Conservation (phyloP, 352 stramenopile species). For the Globisporangium camurandrum region DNA sequence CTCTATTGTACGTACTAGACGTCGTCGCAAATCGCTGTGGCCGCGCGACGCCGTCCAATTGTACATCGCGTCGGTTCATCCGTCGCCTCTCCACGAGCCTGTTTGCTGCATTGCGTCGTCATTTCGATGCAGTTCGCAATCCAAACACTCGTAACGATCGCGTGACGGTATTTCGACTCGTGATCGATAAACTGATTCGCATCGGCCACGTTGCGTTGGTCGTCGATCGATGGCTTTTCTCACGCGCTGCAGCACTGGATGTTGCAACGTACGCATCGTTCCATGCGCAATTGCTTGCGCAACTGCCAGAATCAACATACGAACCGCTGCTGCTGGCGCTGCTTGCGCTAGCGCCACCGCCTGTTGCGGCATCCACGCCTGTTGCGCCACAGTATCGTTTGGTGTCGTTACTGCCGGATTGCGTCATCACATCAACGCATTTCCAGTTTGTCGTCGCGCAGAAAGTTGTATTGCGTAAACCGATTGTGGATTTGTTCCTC, state of each 20-base stretch:
- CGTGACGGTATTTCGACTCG: constrained; percentile 39
- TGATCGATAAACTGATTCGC: constrained; percentile 54
- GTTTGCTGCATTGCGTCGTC: constrained; percentile 23
- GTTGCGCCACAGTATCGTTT: constrained; percentile 38
- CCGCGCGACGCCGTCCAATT: constrained; percentile 31
- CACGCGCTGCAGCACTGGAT: too few relatives aligned
- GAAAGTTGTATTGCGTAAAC: constrained; percentile 48
- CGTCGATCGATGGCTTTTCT: too few relatives aligned
- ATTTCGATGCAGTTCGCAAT: too few relatives aligned
- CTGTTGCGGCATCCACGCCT: constrained; percentile 1
- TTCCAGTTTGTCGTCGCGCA: constrained; percentile 59
- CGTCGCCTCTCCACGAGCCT: constrained; percentile 29
- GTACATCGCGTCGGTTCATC: constrained; percentile 43
- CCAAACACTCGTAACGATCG: not conserved
- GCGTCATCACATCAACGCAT: constrained; percentile 35
- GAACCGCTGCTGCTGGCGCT: constrained; percentile 46
- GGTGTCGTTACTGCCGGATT: constrained; percentile 27
- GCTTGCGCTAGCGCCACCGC: constrained; percentile 13
- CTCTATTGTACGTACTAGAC: constrained; percentile 19
- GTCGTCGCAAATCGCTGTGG: constrained; percentile 55
- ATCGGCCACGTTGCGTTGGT: constrained; percentile 56
- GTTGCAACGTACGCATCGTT: too few relatives aligned
- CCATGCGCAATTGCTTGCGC: constrained; percentile 30
- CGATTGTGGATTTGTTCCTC: constrained; percentile 38
- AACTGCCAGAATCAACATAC: constrained; percentile 37